A percentile compares a stretch with the other conserved stretches of the same genome.
phyloP scores from a whole-genome alignment of 2,329 filamentous ascomycete genomes.

The Leptographium lundbergii region DNA sequence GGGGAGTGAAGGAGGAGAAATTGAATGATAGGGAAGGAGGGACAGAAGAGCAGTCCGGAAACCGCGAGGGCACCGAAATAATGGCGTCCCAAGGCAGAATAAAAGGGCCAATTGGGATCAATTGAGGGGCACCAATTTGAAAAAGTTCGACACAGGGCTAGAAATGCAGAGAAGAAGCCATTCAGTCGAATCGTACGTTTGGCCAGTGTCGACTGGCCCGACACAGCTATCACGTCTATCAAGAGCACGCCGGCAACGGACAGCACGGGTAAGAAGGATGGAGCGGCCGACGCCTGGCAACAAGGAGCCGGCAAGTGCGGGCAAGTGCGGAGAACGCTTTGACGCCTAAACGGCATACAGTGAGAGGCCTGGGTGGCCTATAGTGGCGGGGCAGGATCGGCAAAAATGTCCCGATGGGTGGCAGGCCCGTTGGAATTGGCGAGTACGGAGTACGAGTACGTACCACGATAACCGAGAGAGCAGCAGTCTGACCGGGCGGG shows the following conservation, averaged over 20 bases:
- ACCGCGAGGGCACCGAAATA: neutral
- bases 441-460: neutral
- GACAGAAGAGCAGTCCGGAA: neutral
- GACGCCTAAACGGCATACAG: neutral
- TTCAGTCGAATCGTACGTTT: neutral
- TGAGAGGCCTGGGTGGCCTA: neutral
- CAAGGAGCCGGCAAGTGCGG: neutral
- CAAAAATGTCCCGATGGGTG: conserved; percentile 8
- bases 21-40: neutral
- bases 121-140: neutral
- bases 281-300: neutral
- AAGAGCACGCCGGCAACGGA: neutral
- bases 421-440: neutral
- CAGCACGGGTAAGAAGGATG: neutral
- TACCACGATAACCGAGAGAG: neutral
- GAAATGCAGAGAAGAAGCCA: neutral
- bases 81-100: neutral
- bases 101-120: neutral
- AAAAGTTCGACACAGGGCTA: neutral
- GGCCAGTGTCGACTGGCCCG: neutral
- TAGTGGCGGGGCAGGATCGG: conserved; percentile 5
- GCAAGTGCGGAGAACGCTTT: neutral
- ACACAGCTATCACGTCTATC: neutral
- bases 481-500: no score
- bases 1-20: neutral